phyloP scores from a whole-genome alignment of 345 rosid genomes.

The Salix purpurea region DNA sequence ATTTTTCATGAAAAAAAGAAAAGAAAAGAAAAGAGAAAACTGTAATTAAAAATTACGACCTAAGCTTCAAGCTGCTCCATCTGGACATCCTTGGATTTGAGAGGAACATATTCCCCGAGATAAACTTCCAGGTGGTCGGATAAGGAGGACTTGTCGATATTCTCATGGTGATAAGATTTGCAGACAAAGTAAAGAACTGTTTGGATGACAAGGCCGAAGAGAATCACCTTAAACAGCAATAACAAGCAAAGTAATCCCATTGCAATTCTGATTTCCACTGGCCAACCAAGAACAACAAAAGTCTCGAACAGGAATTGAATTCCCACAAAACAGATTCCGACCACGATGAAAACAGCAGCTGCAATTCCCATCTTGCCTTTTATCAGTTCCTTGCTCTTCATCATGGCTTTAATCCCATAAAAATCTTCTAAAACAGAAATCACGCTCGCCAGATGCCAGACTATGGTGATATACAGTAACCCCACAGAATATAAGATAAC shows the following conservation, averaged over 20 bases:
- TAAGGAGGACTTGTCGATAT: constrained; percentile 3
- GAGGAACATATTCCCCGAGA: not conserved
- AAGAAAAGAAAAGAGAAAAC: not conserved
- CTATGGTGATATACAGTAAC: constrained; percentile 15
- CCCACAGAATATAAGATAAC: constrained; percentile 21
- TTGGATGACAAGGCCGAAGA: constrained; percentile 19
- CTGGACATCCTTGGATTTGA: constrained; percentile 7
- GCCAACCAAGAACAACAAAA: constrained; percentile 29
- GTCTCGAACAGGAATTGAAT: constrained; percentile 13
- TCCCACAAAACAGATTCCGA: constrained; percentile 13
- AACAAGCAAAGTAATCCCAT: constrained; percentile 14
- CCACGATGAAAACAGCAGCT: not conserved
- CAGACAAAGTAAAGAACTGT: constrained; percentile 26
- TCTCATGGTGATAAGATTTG: constrained; percentile 24
- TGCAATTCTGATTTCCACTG: not conserved
- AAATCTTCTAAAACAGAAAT: constrained; percentile 13
- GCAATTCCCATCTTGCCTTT: constrained; percentile 6
- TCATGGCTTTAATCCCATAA: constrained; percentile 9
- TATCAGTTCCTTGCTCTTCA: constrained; percentile 11
- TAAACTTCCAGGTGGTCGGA: constrained; percentile 13
- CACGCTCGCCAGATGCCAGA: constrained; percentile 20
- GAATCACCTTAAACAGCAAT: constrained; percentile 5
- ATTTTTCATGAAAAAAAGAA: not conserved
- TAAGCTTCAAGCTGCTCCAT: constrained; percentile 8
- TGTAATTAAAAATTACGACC: not conserved